Evolutionary conservation across 768 basidiomycete genomes (phyloP).

Genomic region (Tricholoma flavovirens): DNA sequence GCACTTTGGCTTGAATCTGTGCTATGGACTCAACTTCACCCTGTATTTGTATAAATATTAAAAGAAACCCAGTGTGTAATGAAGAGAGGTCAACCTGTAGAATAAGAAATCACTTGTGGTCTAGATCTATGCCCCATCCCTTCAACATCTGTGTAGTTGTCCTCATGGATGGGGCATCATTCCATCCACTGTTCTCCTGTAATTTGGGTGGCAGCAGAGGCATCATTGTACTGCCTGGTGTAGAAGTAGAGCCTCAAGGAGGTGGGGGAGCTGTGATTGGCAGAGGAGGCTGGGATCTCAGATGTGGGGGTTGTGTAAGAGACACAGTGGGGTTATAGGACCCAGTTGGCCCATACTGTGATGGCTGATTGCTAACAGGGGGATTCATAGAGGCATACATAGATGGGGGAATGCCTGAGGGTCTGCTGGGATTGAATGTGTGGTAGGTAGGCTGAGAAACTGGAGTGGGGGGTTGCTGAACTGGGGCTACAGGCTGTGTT

Average conservation of each 20-base stretch:
- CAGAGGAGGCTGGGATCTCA: constrained; percentile 32
- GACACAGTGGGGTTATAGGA: constrained; percentile 17
- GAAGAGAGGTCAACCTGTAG: too few relatives aligned
- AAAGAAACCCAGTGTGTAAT: too few relatives aligned
- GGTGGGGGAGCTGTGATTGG: constrained; percentile 35
- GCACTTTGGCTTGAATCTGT: too few relatives aligned
- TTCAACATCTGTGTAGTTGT: too few relatives aligned
- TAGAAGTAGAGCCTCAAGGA: constrained; percentile 31
- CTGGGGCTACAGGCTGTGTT: constrained; percentile 14
- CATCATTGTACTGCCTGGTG: constrained; percentile 16
- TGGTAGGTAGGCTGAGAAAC: constrained; percentile 10
- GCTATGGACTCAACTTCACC: too few relatives aligned
- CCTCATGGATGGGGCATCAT: constrained; percentile 68
- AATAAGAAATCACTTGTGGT: too few relatives aligned
- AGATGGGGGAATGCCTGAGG: constrained; percentile 4
- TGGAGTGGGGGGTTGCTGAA: constrained; percentile 7
- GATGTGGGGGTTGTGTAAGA: constrained; percentile 36
- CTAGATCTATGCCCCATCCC: too few relatives aligned
- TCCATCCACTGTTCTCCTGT: constrained; percentile 80
- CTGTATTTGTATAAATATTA: too few relatives aligned
- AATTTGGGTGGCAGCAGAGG: constrained; percentile 53
- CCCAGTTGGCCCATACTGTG: constrained; percentile 27
- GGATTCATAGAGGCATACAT: constrained; percentile 22
- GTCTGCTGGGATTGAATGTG: constrained; percentile 8
- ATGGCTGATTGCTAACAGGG: constrained; percentile 7